Percentiles rank a stretch among this genome's conserved stretches.
Evolutionary conservation across 2,329 filamentous ascomycete genomes (phyloP).

Genomic region (Colletotrichum plurivorum): DNA sequence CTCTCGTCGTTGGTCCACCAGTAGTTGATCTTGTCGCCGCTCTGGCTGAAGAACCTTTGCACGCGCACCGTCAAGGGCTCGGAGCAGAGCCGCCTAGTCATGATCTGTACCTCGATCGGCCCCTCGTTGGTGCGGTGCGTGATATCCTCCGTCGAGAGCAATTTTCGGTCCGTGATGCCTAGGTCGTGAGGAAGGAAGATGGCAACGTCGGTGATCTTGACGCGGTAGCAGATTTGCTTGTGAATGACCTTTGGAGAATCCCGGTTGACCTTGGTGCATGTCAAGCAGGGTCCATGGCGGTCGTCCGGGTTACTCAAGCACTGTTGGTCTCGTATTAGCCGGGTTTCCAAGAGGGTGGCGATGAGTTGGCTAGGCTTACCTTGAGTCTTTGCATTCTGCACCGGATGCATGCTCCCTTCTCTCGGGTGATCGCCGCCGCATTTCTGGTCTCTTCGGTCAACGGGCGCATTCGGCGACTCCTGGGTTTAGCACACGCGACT

Average conservation of each 20-base stretch:
- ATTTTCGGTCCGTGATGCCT: constrained; percentile 61
- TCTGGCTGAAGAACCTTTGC: constrained; percentile 55
- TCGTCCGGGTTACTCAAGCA: constrained; percentile 53
- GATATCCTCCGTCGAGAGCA: constrained; percentile 52
- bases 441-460: constrained; percentile 47
- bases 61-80: constrained; percentile 56
- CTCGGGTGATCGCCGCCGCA: constrained; percentile 53
- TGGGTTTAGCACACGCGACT: not conserved
- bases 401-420: constrained; percentile 57
- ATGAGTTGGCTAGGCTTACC: constrained; percentile 49
- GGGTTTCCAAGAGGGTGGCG: not conserved
- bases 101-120: constrained; percentile 50
- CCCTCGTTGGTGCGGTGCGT: constrained; percentile 48
- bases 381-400: constrained; percentile 61
- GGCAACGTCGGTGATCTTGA: constrained; percentile 57
- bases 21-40: constrained; percentile 55
- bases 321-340: constrained; percentile 44
- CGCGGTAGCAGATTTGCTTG: constrained; percentile 58
- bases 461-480: not conserved
- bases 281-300: constrained; percentile 53
- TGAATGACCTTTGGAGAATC: constrained; percentile 64
- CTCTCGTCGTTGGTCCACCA: constrained; percentile 51
- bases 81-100: constrained; percentile 55
- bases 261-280: constrained; percentile 54
- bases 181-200: constrained; percentile 61